Evolutionary conservation across 768 basidiomycete genomes (phyloP), one percentile per base, ranked within the genome.

Genomic region (Auriscalpium orientale): DNA sequence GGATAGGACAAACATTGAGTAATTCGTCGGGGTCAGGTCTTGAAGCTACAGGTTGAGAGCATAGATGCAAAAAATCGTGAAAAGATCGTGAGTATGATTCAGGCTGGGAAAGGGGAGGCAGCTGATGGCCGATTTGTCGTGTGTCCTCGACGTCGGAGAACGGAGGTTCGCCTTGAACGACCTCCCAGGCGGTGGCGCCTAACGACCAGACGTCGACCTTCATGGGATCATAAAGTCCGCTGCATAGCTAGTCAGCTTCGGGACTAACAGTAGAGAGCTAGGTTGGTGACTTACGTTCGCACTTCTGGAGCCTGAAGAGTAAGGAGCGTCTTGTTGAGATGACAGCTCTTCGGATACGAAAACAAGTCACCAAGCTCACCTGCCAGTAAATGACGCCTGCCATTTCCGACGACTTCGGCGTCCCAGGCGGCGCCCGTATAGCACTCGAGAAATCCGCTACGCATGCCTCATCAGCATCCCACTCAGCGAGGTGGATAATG

Each of bases 381-480:
- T 91, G 89, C 89, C 89, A 92, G 71, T 84, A 91, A 18, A 82
- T 67, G 18, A 91, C 88, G 8, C 89, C 89, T 3, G 81, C 87
- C 21, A 70, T 67, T 36, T 89, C 88, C 16, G 73, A 74, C 16
- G 76, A 72, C 59, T 74, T 75, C 3, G 85, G 78, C 0, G 74
- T 68, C 10, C 78, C 75, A n/a, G 67, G 67, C 12, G 79, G 65
- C 12, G 89, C 79, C 60, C 76, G 77, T 15, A 89, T 77, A 16
- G 89, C 89, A 56, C 77, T 85, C 2, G 89, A 89, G 69, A 93
- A 92, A 68, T 93, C 91, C 58, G 87, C 89, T 70, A 51, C 9
- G 46, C 28, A 22, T 11, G n/a, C 34, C 47, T 43, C 22, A 34
- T 40, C 20, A 33, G 37, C 28, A 15, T 34, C 28, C 22, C 22